Base-by-base conservation (phyloP, 495 filamentous ascomycete species). In the Penicillium waksmanii region DNA sequence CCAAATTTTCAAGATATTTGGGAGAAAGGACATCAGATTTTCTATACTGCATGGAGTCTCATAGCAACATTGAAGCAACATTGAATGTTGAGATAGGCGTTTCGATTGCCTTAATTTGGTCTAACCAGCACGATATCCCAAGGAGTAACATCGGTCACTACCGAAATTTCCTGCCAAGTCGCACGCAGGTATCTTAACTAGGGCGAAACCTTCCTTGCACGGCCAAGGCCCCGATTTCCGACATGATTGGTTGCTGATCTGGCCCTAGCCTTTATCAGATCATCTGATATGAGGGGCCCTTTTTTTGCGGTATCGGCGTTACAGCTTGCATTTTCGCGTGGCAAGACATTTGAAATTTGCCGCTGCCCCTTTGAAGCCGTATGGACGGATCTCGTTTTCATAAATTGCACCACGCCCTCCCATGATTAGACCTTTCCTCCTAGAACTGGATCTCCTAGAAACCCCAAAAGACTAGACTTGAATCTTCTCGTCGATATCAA, bases 261-360 rank as follows among this genome's bases (percentile, higher is more conserved):
- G 8, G 15, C 42, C 15, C 42, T 44, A 44, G 15, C 12, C 15
- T 44, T 60, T 60, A 60, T 60, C 57, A 60, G 50, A 60, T 60
- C 51, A 60, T 60, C 57, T 60, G 57, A 60, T 60, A 60, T 38
- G 51, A 54, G 57, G 15, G 47, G 19, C 15, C 34, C 17, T 19
- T 17, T 9, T 18, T 44, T 44, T 44, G 42, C 42, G 17, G 15
- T 44, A 18, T 44, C 42, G n/a, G 42, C 42, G 15, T 17, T 17
- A 1, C 8, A 9, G 5, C 17, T 13, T 48, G 40, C 44, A 35
- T 38, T 9, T 11, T 17, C 5, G 8, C 17, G n/a, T 13, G 36
- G 36, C 13, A 38, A 38, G 13, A 38, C 35, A 1, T 13, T 38
- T n/a, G 11, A 13, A 12, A 38, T 38, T 38, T 38, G 36, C 36